phyloP scores from a whole-genome alignment of 306 rosid species.

The Castanospermum australe region DNA sequence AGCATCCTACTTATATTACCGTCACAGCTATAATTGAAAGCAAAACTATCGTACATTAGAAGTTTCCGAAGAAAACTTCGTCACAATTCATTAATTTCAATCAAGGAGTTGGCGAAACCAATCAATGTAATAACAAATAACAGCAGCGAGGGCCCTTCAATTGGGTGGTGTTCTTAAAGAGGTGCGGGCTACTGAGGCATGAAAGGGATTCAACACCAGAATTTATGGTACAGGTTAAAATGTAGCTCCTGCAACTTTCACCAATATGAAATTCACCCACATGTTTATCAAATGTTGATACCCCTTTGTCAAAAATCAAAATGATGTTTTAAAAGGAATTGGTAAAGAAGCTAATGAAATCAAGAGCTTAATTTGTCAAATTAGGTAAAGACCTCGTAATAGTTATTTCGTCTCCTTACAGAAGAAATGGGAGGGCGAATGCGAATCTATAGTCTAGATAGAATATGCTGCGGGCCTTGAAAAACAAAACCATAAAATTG shows the following conservation, averaged over 20 bases:
- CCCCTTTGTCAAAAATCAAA: neutral
- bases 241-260: neutral
- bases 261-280: neutral
- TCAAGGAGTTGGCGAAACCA: slow-evolving; percentile 34
- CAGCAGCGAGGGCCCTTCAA: slow-evolving; percentile 14
- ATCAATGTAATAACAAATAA: slow-evolving; percentile 14
- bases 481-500: too few species aligned
- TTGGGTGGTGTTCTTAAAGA: slow-evolving; percentile 30
- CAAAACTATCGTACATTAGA: neutral
- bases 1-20: too few species aligned
- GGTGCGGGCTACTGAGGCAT: neutral
- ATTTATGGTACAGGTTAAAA: neutral
- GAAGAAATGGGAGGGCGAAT: neutral
- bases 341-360: neutral
- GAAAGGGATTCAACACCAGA: neutral
- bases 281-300: neutral
- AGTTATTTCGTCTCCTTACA: neutral
- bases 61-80: neutral
- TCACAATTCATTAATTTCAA: neutral
- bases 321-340: neutral
- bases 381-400: neutral
- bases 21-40: neutral
- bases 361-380: neutral
- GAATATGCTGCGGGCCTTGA: neutral
- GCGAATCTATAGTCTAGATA: neutral